A percentile compares a stretch with the other conserved stretches of the same genome.
Evolutionary conservation across 345 rosid species (phyloP).

Genomic region (Hibiscus syriacus): DNA sequence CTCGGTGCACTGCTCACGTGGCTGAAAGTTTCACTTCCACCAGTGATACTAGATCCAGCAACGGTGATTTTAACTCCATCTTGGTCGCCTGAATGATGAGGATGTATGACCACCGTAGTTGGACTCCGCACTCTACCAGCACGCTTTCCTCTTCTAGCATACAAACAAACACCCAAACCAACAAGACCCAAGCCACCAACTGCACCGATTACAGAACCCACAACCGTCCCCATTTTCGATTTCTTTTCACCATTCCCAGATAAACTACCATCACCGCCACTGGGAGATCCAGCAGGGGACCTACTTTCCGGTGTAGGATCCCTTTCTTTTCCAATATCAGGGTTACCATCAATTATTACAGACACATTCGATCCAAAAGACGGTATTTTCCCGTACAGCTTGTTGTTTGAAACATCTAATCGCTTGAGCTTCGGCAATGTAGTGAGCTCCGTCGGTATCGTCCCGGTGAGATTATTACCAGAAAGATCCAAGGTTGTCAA

Average conservation of each 20-base stretch:
- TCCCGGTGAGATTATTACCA: constrained; percentile 41
- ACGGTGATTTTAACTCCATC: constrained; percentile 50
- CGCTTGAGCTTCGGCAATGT: constrained; percentile 37
- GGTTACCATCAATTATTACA: constrained; percentile 40
- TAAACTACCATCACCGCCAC: not conserved
- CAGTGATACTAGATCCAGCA: constrained; percentile 47
- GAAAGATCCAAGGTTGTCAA: constrained; percentile 45
- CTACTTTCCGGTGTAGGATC: constrained; percentile 2
- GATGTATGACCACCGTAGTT: constrained; percentile 46
- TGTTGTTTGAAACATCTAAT: constrained; percentile 61
- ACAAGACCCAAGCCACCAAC: constrained; percentile 33
- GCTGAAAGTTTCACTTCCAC: constrained; percentile 41
- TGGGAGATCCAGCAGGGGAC: constrained; percentile 13
- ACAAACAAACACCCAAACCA: constrained; percentile 39
- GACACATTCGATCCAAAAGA: constrained; percentile 30
- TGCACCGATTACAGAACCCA: constrained; percentile 49
- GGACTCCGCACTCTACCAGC: constrained; percentile 48
- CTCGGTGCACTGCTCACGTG: constrained; percentile 36
- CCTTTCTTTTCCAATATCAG: constrained; percentile 34
- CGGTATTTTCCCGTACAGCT: constrained; percentile 43
- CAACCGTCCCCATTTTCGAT: constrained; percentile 31
- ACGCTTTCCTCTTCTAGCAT: constrained; percentile 27
- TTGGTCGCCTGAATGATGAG: constrained; percentile 53
- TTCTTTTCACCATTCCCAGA: constrained; percentile 27
- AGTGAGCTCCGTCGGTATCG: constrained; percentile 56